These are phyloP conservation scores for Colletotrichum plurivorum DNA, from an alignment of 2,329 filamentous ascomycete species.

Conservation along the genomic window DNA sequence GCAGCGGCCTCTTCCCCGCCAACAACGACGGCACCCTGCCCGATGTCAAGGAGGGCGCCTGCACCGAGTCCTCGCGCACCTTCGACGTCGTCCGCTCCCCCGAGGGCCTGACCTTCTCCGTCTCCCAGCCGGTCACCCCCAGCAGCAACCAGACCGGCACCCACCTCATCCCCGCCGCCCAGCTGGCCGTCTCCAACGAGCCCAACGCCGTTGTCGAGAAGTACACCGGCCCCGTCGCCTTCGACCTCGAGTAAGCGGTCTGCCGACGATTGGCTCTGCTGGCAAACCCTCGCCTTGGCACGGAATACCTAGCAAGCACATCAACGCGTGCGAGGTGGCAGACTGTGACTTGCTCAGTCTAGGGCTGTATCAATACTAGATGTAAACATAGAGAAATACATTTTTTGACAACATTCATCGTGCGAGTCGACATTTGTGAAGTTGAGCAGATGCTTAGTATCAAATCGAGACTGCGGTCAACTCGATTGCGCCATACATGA, in stretches of 20 bases:
- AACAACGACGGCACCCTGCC: constrained; percentile 47
- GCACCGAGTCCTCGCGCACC: constrained; percentile 48
- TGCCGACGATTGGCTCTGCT: constrained; percentile 4
- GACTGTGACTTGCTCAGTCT: constrained; percentile 15
- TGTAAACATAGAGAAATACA: constrained; percentile 3
- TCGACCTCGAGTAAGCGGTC: constrained; percentile 33
- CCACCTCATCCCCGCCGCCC: constrained; percentile 46
- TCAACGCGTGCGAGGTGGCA: not conserved
- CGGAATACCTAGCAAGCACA: constrained; percentile 21
- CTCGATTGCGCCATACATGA: no score
- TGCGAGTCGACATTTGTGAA: no score
- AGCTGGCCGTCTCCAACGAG: constrained; percentile 43
- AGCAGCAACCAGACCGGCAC: constrained; percentile 44
- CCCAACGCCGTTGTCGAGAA: constrained; percentile 47
- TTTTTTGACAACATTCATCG: not conserved
- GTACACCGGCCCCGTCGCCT: constrained; percentile 46
- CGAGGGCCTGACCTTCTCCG: constrained; percentile 46
- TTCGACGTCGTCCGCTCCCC: constrained; percentile 45
- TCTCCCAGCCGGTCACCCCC: constrained; percentile 47
- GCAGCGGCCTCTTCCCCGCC: constrained; percentile 42
- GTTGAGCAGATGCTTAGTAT: no score
- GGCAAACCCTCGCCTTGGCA: not conserved
- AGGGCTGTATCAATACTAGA: constrained; percentile 13
- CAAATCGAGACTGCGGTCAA: no score
- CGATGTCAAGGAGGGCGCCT: constrained; percentile 47